These are phyloP conservation scores for Phialocephala sp. DNA, from an alignment of 2,329 filamentous ascomycete species.

Conservation along the genomic window DNA sequence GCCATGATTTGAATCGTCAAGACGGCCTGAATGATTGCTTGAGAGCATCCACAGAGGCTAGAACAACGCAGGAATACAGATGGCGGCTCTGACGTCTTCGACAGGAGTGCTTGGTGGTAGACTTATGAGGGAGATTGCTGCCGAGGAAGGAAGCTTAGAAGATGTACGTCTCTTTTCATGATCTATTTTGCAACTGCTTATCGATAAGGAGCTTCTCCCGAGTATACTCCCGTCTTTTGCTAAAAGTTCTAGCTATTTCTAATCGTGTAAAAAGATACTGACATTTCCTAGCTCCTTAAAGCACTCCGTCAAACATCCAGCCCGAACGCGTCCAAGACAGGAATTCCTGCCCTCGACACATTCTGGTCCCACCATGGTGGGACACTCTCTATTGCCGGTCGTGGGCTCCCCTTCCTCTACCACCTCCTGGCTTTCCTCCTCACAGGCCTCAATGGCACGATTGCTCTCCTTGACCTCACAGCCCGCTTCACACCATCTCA, in stretches of 20 bases:
- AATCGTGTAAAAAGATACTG: conserved; percentile 5
- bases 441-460: conserved; percentile 46
- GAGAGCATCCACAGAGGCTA: neutral
- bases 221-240: neutral
- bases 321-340: conserved; percentile 23
- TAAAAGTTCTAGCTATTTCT: neutral
- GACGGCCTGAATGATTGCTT: conserved; percentile 1
- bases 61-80: conserved; percentile 10
- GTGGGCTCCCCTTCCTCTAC: conserved; percentile 61
- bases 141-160: conserved; percentile 57
- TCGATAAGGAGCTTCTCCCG: conserved; percentile 8
- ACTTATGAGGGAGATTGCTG: conserved; percentile 61
- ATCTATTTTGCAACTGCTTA: conserved; percentile 3
- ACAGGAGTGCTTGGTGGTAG: conserved; percentile 49
- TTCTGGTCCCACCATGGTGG: conserved; percentile 55
- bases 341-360: conserved; percentile 52
- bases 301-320: conserved; percentile 14
- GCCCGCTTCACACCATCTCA: conserved; percentile 57
- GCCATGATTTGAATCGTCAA: conserved; percentile 52
- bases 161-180: conserved; percentile 52
- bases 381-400: conserved; percentile 58
- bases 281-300: conserved; percentile 23
- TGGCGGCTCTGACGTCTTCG: conserved; percentile 26
- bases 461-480: conserved; percentile 62
- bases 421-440: conserved; percentile 58